A percentile compares a stretch with the other conserved stretches of the same genome.
phyloP scores from a whole-genome alignment of 2,329 filamentous ascomycete genomes.

The Triangularia verruculosa region DNA sequence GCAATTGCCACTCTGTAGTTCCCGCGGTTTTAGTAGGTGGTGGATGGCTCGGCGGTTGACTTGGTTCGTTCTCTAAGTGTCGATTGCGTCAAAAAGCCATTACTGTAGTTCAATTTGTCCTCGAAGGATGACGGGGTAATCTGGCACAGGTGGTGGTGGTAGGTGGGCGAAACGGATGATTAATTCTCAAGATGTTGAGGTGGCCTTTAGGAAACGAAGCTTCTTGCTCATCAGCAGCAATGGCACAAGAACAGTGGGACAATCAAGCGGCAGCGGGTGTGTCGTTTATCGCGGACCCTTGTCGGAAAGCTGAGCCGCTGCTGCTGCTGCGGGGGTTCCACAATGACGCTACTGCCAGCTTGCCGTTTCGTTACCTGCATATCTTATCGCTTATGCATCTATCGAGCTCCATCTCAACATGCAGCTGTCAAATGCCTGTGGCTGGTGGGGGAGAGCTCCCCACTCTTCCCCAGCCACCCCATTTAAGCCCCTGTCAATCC shows the following conservation, averaged over 20 bases:
- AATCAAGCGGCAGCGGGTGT: neutral
- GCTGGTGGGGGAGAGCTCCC: slow-evolving; percentile 9
- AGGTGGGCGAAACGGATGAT: neutral
- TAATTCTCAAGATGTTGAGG: slow-evolving; percentile 7
- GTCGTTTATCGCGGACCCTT: slow-evolving; percentile 2
- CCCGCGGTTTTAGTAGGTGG: neutral
- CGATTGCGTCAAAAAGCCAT: neutral
- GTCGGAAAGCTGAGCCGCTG: slow-evolving; percentile 5
- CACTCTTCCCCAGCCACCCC: slow-evolving; percentile 21
- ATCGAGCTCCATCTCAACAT: neutral
- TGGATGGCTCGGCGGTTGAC: neutral
- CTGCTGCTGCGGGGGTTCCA: neutral
- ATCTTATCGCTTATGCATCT: neutral
- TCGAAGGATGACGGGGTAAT: neutral
- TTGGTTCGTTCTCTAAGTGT: neutral
- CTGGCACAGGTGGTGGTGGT: neutral
- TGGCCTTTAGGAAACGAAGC: slow-evolving; percentile 4
- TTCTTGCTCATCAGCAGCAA: neutral
- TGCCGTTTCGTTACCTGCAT: neutral
- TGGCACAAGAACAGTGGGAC: neutral
- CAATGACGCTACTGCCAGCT: slow-evolving; percentile 1
- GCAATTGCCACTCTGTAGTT: neutral
- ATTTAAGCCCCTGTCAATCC: slow-evolving; percentile 14
- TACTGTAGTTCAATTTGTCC: neutral
- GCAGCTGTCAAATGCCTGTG: neutral